A percentile compares a stretch with the other conserved stretches of the same genome.
These are phyloP conservation scores for Fusarium citri DNA, from an alignment of 2,329 filamentous ascomycete genomes.

Conservation along the genomic window DNA sequence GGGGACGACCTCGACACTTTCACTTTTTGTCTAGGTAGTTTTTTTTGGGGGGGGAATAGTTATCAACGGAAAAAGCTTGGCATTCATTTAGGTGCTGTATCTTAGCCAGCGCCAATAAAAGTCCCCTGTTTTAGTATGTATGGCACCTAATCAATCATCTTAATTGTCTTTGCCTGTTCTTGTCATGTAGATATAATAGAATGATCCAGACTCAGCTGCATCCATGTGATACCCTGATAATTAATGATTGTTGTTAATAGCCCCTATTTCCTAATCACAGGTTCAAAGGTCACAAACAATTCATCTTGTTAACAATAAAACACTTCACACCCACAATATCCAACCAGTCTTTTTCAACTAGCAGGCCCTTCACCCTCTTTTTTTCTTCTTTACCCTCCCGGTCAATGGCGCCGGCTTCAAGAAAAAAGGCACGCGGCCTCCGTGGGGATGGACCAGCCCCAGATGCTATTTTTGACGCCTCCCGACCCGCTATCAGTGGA, in stretches of 20 bases:
- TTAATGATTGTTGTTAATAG: slow-evolving; percentile 5
- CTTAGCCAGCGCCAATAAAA: slow-evolving; percentile 20
- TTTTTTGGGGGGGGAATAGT: slow-evolving; percentile 25
- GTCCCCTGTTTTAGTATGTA: slow-evolving; percentile 28
- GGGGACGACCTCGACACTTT: slow-evolving; percentile 25
- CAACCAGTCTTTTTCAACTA: not conserved
- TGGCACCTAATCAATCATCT: slow-evolving; percentile 1
- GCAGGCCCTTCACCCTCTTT: not conserved
- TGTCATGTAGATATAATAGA: not conserved
- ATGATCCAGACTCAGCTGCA: slow-evolving; percentile 11
- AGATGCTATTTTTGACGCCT: slow-evolving; percentile 46
- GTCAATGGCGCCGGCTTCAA: slow-evolving; percentile 5
- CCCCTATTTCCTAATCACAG: not conserved
- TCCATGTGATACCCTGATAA: slow-evolving; percentile 7
- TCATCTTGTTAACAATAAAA: not conserved
- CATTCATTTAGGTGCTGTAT: slow-evolving; percentile 10
- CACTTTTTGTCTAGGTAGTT: slow-evolving; percentile 1
- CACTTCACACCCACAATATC: not conserved
- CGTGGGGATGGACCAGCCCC: slow-evolving; percentile 26
- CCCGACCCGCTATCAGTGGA: slow-evolving; percentile 31
- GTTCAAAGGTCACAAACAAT: not conserved
- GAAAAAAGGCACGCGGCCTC: slow-evolving; percentile 29
- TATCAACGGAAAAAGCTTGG: slow-evolving; percentile 32
- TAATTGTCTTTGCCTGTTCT: slow-evolving; percentile 11
- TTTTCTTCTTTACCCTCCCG: not conserved